Base-by-base conservation (phyloP, 495 filamentous ascomycete genomes). In the Hyaloscypha bicolor region DNA sequence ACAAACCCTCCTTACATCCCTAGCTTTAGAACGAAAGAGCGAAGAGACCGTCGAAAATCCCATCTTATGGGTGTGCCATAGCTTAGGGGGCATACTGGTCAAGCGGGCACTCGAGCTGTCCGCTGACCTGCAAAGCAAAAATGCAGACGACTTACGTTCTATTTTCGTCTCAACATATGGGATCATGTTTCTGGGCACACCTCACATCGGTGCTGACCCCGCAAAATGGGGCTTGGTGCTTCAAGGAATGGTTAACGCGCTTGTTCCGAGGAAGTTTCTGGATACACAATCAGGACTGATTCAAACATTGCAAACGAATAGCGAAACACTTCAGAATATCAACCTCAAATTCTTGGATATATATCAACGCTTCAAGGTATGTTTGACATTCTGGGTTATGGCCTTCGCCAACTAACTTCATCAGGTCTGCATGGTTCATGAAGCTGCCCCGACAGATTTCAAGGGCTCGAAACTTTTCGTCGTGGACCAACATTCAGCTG, bases 31-130 rank as follows among this genome's bases (percentile, higher is more conserved):
- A 62, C 76, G 79, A 48, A 80, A 84, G 75, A 88, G 84, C 75
- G 89, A 76, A 76, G 83, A 76, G 66, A 83, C 73, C 75, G 83
- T 76, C 64, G 79, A 70, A 70, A 88, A 89, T 32, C 93, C 93
- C 0, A 93, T 96, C 64, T 89, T 96, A 62, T 96, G 92, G 79
- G 88, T 96, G 16, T 92, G 86, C 39, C 93, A 96, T 79, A 92
- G 89, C 45, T 81, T 96, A 11, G 93, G 93, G 4, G 93, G 93
- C 6, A 85, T 96, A 37, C 80, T 96, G 4, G 88, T 93, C 16
- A 96, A 96, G 71, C 84, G 90, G 19, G 73, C 88, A 83, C 64
- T 70, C 29, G 68, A 66, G 37, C 59, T 70, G 11, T 65, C 64
- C 19, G 31, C 45, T 35, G 52, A 60, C 68, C 53, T 74, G 22